A percentile compares a stretch with the other conserved stretches of the same genome.
phyloP scores from a whole-genome alignment of 2,329 filamentous ascomycete species.

The Pseudonectria buxi region DNA sequence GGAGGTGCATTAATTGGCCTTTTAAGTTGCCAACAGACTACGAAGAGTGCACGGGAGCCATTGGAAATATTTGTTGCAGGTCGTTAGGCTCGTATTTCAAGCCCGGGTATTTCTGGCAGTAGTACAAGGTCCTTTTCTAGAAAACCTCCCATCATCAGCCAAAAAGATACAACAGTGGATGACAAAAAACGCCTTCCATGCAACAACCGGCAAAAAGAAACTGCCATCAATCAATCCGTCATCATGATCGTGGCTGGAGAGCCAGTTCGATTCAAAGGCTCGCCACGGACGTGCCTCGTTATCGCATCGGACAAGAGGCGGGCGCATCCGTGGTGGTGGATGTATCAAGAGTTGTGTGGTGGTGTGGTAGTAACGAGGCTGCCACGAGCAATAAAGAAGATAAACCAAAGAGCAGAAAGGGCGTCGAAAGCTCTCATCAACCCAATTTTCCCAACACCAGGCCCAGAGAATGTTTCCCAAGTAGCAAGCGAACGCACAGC shows the following conservation, averaged over 20 bases:
- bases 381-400: no score
- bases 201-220: conserved; percentile 7
- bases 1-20: no score
- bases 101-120: conserved; percentile 7
- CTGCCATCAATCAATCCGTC: neutral
- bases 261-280: no score
- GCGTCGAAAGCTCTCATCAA: no score
- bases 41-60: neutral
- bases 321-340: no score
- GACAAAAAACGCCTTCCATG: conserved; percentile 7
- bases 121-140: conserved; percentile 9
- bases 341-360: no score
- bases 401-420: no score
- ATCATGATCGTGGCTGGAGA: no score
- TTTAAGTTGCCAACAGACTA: neutral
- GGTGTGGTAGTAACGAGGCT: no score
- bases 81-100: conserved; percentile 10
- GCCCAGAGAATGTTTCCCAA: conserved; percentile 8
- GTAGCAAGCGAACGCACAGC: conserved; percentile 5
- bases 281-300: no score
- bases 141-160: conserved; percentile 2
- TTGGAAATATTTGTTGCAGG: neutral
- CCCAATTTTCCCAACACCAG: conserved; percentile 7
- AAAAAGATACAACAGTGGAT: neutral
- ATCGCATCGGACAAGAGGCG: no score